Evolutionary conservation across 805 yeast genomes (phyloP), one percentile per base, ranked within the genome.

Genomic region (Suhomyces sp.): DNA sequence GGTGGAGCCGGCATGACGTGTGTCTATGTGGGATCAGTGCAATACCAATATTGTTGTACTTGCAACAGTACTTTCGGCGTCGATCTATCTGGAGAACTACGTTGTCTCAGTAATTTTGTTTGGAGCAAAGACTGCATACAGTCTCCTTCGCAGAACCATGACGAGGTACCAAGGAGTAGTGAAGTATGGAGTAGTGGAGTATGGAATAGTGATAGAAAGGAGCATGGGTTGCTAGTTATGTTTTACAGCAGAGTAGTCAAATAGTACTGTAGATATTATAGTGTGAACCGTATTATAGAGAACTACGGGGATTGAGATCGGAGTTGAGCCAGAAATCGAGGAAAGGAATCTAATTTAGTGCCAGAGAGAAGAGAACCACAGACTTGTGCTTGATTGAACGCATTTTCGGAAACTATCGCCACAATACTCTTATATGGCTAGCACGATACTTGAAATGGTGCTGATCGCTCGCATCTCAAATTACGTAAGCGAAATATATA

Each of bases 1-100:
- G 87, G 85, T 19, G 88, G 83, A 73, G 56, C 71, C 19, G 65
- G 63, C 66, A 63, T 61, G 46, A 13, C 22, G n/a, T 17, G 9
- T n/a, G 23, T 41, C 26, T 42, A n/a, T n/a, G 13, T 42, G 10
- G 4, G 9, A 5, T 6, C 13, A 8, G n/a, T 22, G 26, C 15
- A 13, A 31, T 12, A 5, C 46, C 46, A 7, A 10, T 13, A 19
- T 42, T 42, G 6, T 5, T 23, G 27, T 17, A n/a, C 31, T 42
- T 9, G 22, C 12, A 38, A 19, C 4, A 38, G 13, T 6, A 38
- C 42, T 17, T 19, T 38, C 10, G 13, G 42, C 7, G 42, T 38
- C 42, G 23, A 19, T 19, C 24, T 19, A 19, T 19, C 22, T 9
- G 22, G 7, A 19, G 13, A 17, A 17, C 6, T 24, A 8, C 27